phyloP scores from a whole-genome alignment of 139 green algal genomes.

The Tetradesmus obliquus region DNA sequence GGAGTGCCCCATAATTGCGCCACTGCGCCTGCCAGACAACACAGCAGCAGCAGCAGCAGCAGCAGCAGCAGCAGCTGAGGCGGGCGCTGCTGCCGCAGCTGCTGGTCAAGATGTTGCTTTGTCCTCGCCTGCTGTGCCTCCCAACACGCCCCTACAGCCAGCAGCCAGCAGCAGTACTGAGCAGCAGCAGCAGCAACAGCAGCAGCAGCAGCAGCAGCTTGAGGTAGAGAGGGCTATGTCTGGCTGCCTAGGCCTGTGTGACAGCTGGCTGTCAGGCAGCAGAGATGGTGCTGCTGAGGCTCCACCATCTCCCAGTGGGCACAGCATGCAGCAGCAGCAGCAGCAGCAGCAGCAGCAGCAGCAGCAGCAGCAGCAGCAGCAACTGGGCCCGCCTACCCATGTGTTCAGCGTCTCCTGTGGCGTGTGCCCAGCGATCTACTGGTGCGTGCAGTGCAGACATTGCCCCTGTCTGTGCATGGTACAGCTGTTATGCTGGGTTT shows the following conservation, averaged over 20 bases:
- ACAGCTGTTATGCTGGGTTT: too few species aligned
- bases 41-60: not conserved
- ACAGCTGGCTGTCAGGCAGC: not conserved
- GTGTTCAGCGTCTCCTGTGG: constrained; percentile 65
- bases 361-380: constrained; percentile 10
- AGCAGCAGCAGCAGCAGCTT: constrained; percentile 40
- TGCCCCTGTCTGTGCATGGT: not conserved
- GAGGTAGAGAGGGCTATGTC: constrained; percentile 23
- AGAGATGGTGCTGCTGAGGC: not conserved
- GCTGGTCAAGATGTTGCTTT: not conserved
- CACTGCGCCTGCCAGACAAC: constrained; percentile 37
- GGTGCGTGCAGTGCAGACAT: constrained; percentile 18
- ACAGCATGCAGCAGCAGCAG: not conserved
- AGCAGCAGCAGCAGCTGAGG: not conserved
- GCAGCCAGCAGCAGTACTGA: not conserved
- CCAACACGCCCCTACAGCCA: not conserved
- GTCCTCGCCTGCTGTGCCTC: not conserved
- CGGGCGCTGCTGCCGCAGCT: constrained; percentile 5
- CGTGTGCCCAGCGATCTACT: constrained; percentile 73
- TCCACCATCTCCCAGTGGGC: not conserved
- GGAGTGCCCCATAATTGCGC: constrained; percentile 67
- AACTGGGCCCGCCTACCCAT: constrained; percentile 21
- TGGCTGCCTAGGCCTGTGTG: constrained; percentile 25
- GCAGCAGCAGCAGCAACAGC: constrained; percentile 2
- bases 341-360: not conserved